phyloP scores from a whole-genome alignment of 768 basidiomycete genomes.

The Rhodotorula kratochvilovae region DNA sequence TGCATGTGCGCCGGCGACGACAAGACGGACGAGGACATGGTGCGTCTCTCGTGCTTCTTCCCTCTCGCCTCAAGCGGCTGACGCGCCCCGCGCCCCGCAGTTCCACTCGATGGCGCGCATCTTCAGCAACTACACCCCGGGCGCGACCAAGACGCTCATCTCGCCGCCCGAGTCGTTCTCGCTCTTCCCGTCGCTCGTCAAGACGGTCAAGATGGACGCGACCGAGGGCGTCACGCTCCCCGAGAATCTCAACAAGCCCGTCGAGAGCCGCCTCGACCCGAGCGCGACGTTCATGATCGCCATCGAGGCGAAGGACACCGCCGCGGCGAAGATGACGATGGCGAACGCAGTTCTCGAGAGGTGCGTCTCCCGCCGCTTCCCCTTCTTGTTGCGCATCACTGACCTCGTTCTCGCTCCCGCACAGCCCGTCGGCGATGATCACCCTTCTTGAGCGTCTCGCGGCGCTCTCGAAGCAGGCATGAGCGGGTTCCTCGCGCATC shows the following conservation, averaged over 20 bases:
- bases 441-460: slow-evolving; percentile 19
- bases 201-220: slow-evolving; percentile 16
- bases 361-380: background rate
- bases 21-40: slow-evolving; percentile 96
- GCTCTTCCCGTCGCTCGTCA: slow-evolving; percentile 37
- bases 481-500: background rate
- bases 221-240: background rate
- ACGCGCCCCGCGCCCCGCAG: background rate
- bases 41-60: slow-evolving; percentile 63
- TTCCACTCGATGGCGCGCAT: slow-evolving; percentile 38
- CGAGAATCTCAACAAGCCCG: slow-evolving; percentile 26
- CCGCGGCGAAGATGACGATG: slow-evolving; percentile 37
- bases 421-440: slow-evolving; percentile 30
- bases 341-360: slow-evolving; percentile 37
- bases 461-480: background rate
- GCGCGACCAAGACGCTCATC: slow-evolving; percentile 54
- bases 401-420: background rate
- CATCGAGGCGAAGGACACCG: slow-evolving; percentile 34
- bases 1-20: slow-evolving; percentile 98
- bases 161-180: slow-evolving; percentile 55
- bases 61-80: background rate
- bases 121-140: slow-evolving; percentile 46
- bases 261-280: slow-evolving; percentile 36
- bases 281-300: slow-evolving; percentile 40
- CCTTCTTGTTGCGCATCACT: background rate